Conservation (phyloP, 164 flowering plant genomes). For the Liriodendron chinense region DNA sequence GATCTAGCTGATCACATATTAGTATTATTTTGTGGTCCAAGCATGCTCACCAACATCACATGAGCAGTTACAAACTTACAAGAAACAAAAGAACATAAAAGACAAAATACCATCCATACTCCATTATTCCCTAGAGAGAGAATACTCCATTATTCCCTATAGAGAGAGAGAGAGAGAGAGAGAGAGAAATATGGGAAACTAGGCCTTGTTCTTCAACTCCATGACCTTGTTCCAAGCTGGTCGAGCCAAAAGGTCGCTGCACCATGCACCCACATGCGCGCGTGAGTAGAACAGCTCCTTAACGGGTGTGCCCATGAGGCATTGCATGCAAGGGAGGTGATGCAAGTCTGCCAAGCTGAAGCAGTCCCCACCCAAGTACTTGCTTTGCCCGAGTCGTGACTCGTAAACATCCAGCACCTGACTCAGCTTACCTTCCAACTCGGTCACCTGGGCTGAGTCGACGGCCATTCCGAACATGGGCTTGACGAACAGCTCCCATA, state of each 20-base stretch:
- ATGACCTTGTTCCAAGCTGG: conserved; percentile 24
- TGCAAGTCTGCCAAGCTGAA: conserved; percentile 54
- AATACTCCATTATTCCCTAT: too few species aligned
- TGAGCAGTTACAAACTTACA: too few species aligned
- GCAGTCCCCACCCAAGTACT: conserved; percentile 60
- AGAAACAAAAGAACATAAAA: too few species aligned
- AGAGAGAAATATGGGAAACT: not conserved
- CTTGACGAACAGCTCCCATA: conserved; percentile 30
- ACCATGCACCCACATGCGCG: conserved; percentile 61
- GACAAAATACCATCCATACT: too few species aligned
- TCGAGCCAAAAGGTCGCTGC: conserved; percentile 51
- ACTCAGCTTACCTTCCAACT: conserved; percentile 37
- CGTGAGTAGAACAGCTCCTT: conserved; percentile 37
- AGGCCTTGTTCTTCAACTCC: conserved; percentile 5
- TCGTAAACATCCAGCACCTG: conserved; percentile 67
- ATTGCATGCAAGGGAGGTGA: conserved; percentile 44
- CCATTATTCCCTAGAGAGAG: too few species aligned
- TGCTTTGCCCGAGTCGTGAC: conserved; percentile 30
- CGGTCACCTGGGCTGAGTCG: conserved; percentile 33
- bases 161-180: too few species aligned
- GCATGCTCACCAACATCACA: too few species aligned
- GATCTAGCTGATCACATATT: too few species aligned
- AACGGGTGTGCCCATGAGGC: conserved; percentile 44
- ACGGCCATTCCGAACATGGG: conserved; percentile 36
- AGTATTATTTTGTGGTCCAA: too few species aligned